phyloP scores from a whole-genome alignment of 2,329 filamentous ascomycete genomes.

The Orbilia javanica region DNA sequence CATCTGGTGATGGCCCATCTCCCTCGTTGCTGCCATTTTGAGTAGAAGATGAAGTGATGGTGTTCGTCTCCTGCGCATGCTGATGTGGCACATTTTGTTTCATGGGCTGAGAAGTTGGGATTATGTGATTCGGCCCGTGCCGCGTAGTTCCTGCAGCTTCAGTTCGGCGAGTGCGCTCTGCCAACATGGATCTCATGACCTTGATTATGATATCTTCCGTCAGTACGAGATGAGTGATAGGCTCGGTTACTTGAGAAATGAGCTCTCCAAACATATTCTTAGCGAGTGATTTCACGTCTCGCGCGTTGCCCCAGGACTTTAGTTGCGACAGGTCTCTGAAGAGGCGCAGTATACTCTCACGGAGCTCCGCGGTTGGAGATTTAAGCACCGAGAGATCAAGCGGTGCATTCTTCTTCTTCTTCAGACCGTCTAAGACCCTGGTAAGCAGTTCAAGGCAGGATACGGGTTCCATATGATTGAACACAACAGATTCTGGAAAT shows the following conservation, averaged over 20 bases:
- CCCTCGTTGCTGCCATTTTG: conserved; percentile 29
- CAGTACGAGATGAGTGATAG: conserved; percentile 58
- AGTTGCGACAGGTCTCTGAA: conserved; percentile 67
- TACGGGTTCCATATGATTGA: conserved; percentile 67
- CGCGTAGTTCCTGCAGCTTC: conserved; percentile 36
- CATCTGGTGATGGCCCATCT: conserved; percentile 29
- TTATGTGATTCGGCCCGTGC: conserved; percentile 28
- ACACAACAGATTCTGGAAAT: conserved; percentile 74
- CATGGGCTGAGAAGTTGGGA: conserved; percentile 12
- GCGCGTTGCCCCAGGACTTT: conserved; percentile 74
- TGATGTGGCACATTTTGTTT: conserved; percentile 37
- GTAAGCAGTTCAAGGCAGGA: conserved; percentile 68
- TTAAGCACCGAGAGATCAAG: conserved; percentile 58
- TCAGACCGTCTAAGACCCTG: conserved; percentile 59
- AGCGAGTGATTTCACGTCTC: conserved; percentile 73
- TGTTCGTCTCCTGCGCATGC: conserved; percentile 28
- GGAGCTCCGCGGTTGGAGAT: conserved; percentile 36
- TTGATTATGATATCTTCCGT: conserved; percentile 53
- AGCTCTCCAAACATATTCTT: conserved; percentile 68
- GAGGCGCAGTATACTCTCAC: conserved; percentile 59
- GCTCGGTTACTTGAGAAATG: conserved; percentile 59
- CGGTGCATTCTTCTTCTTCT: conserved; percentile 62
- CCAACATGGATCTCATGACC: conserved; percentile 61
- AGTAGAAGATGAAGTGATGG: conserved; percentile 33
- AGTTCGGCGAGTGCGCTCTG: conserved; percentile 56